Conservation (phyloP, 2,329 filamentous ascomycete species). For the Fonsecaea pedrosoi region DNA sequence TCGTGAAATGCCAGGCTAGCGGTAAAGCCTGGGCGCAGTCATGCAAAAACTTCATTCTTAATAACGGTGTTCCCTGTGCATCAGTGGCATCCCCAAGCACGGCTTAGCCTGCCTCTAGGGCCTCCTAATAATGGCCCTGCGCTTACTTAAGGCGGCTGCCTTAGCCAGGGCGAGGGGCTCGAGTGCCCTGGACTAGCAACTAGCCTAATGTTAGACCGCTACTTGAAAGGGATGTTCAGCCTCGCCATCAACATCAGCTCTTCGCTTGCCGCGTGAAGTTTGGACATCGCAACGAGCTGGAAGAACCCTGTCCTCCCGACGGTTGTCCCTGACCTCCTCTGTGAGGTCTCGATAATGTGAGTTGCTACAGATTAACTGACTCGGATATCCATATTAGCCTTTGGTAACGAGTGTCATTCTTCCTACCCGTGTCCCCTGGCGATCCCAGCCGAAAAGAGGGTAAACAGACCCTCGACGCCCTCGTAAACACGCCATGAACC, state of each 20-base stretch:
- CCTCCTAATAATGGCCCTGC: slow-evolving; percentile 13
- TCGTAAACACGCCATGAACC: neutral
- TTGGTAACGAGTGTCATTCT: neutral
- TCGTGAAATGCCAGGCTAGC: slow-evolving; percentile 18
- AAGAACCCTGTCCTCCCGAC: neutral
- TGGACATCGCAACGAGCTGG: neutral
- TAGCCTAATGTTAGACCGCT: slow-evolving; percentile 7
- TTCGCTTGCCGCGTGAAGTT: neutral
- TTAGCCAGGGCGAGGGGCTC: slow-evolving; percentile 3
- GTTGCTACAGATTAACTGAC: neutral
- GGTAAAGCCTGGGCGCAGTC: slow-evolving; percentile 2
- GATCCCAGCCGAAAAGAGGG: neutral
- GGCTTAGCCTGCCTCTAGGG: slow-evolving; percentile 16
- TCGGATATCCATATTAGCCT: neutral
- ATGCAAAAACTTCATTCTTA: slow-evolving; percentile 20
- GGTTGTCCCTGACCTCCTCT: neutral
- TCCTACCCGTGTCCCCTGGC: neutral
- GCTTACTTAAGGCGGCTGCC: slow-evolving; percentile 10
- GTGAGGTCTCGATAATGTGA: neutral
- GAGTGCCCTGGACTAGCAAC: neutral
- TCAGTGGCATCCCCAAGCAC: slow-evolving; percentile 3
- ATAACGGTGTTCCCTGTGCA: slow-evolving; percentile 11
- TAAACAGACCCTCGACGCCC: neutral
- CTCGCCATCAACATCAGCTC: neutral
- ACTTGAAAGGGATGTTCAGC: slow-evolving; percentile 14